phyloP scores from a whole-genome alignment of 371 early-diverging fungal genomes.

The Apophysomyces elegans region DNA sequence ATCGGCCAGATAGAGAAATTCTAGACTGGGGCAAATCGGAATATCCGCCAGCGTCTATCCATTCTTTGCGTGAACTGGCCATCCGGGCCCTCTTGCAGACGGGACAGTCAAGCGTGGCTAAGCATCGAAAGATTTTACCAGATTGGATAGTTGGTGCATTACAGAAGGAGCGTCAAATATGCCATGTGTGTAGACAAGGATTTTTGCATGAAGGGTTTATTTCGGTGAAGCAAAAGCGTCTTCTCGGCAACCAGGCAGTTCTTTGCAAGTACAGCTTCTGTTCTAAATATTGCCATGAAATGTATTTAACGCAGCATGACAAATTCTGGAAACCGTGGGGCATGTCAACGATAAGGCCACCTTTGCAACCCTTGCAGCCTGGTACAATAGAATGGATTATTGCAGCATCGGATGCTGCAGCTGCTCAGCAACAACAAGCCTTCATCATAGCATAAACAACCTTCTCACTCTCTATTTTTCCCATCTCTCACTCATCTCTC shows the following conservation, averaged over 20 bases:
- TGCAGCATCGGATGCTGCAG: background rate
- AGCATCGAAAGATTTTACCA: background rate
- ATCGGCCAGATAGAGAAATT: background rate
- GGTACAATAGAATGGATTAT: background rate
- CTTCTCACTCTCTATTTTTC: too few species aligned
- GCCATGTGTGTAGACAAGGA: slow-evolving; percentile 52
- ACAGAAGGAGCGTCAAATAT: slow-evolving; percentile 35
- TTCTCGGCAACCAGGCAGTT: slow-evolving; percentile 61
- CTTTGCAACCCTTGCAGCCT: background rate
- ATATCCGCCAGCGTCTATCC: slow-evolving; percentile 16
- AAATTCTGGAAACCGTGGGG: too few species aligned
- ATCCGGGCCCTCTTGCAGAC: slow-evolving; percentile 26
- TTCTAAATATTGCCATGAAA: slow-evolving; percentile 18
- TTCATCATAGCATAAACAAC: too few species aligned
- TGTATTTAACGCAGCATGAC: too few species aligned
- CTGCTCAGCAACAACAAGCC: background rate
- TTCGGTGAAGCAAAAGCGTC: slow-evolving; percentile 63
- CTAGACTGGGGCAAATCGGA: too few species aligned
- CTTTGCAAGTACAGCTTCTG: slow-evolving; percentile 62
- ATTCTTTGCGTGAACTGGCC: slow-evolving; percentile 41
- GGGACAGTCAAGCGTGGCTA: too few species aligned
- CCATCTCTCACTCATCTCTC: too few species aligned
- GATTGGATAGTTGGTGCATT: background rate
- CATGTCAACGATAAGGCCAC: background rate
- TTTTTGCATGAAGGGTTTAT: slow-evolving; percentile 68